Conservation (phyloP, 2,329 filamentous ascomycete genomes). For the Penicillium sp. region DNA sequence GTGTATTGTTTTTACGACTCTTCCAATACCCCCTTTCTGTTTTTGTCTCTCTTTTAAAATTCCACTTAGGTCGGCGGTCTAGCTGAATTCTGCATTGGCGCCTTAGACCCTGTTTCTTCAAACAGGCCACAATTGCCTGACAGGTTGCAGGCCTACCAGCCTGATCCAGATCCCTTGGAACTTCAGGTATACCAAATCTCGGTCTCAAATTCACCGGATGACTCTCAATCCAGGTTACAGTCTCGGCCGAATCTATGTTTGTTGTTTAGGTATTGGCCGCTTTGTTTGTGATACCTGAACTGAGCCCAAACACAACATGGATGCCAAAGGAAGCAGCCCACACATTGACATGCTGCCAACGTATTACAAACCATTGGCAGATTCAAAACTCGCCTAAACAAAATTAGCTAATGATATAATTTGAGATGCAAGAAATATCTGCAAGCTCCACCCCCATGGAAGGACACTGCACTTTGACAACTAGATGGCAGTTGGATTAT, state of each 20-base stretch:
- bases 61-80: no score
- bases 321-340: background rate
- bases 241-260: background rate
- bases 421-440: conserved; percentile 2
- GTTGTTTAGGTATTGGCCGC: background rate
- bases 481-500: background rate
- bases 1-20: background rate
- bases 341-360: background rate
- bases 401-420: conserved; percentile 7
- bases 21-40: background rate
- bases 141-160: background rate
- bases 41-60: background rate
- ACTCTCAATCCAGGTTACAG: background rate
- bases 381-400: background rate
- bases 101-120: background rate
- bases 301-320: background rate
- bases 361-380: background rate
- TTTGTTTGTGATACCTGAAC: background rate
- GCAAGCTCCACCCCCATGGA: background rate
- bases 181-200: background rate
- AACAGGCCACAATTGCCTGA: background rate
- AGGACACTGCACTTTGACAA: background rate
- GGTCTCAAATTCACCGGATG: background rate
- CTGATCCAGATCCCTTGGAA: background rate
- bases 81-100: background rate